phyloP scores from a whole-genome alignment of 2,329 filamentous ascomycete genomes.

The Fusarium newnesense region DNA sequence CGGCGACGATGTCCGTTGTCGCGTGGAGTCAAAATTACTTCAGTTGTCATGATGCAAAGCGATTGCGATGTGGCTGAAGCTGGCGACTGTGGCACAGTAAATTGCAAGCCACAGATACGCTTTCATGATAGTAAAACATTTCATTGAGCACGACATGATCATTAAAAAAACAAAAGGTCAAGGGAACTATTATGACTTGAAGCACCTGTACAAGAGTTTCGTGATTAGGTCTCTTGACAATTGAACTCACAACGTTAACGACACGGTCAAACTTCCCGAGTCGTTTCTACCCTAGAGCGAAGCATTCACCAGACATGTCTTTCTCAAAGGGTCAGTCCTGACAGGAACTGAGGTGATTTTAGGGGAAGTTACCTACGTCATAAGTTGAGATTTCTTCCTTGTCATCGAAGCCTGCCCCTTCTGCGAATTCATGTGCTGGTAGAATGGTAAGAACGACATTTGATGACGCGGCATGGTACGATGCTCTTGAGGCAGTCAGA shows the following conservation, averaged over 20 bases:
- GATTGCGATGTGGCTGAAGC: slow-evolving; percentile 30
- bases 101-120: not conserved
- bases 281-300: not conserved
- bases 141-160: not conserved
- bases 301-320: not conserved
- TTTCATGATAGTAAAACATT: not conserved
- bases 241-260: not conserved
- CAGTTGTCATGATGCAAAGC: not conserved
- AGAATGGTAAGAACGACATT: not conserved
- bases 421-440: accelerated
- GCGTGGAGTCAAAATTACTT: not conserved
- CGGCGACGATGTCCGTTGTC: not conserved
- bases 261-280: not conserved
- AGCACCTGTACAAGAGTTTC: not conserved
- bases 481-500: too few relatives aligned
- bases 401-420: not conserved
- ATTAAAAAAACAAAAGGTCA: not conserved
- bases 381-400: not conserved
- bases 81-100: slow-evolving; percentile 9
- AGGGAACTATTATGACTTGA: accelerated
- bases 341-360: not conserved
- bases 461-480: too few relatives aligned
- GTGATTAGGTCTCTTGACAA: not conserved
- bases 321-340: not conserved
- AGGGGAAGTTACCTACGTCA: not conserved